Percentiles rank a stretch among this genome's conserved stretches.
Conservation (phyloP, 2,329 filamentous ascomycete genomes). For the Coleophoma eucalyptorum region DNA sequence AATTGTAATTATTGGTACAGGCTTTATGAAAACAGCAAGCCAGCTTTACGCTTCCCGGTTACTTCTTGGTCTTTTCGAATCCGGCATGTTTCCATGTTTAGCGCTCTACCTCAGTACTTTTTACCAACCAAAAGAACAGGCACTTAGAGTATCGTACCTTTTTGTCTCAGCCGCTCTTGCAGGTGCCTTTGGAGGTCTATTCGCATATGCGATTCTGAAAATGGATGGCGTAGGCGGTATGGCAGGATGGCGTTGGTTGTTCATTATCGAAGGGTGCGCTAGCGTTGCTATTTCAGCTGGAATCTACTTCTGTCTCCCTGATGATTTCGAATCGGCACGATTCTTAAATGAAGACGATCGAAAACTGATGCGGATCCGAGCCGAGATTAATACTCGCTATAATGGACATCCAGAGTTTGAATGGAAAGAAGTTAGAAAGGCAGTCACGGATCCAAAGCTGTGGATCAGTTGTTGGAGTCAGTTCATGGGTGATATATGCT, state of each 20-base stretch:
- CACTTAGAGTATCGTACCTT: constrained; percentile 47
- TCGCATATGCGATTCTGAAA: constrained; percentile 44
- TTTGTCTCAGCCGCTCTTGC: constrained; percentile 48
- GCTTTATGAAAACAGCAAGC: constrained; percentile 37
- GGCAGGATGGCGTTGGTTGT: constrained; percentile 44
- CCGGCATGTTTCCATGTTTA: constrained; percentile 44
- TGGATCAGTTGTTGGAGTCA: constrained; percentile 36
- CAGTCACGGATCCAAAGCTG: constrained; percentile 45
- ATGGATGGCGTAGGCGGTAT: constrained; percentile 42
- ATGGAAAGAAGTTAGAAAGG: constrained; percentile 45
- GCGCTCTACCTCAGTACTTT: constrained; percentile 48
- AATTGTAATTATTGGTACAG: constrained; percentile 41
- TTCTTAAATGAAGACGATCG: constrained; percentile 45
- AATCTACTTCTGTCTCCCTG: constrained; percentile 43
- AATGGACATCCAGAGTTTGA: constrained; percentile 35
- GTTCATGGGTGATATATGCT: constrained; percentile 12
- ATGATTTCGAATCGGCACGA: constrained; percentile 41
- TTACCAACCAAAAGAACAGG: constrained; percentile 51
- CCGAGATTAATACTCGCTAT: constrained; percentile 27
- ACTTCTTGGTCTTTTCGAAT: constrained; percentile 43
- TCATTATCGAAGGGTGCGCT: constrained; percentile 45
- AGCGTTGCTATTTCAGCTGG: constrained; percentile 36
- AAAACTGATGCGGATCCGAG: constrained; percentile 47
- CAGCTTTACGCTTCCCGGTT: constrained; percentile 42
- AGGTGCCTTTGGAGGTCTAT: constrained; percentile 47